Evolutionary conservation across 805 yeast species (phyloP).

Genomic region (Wickerhamiella brachini): DNA sequence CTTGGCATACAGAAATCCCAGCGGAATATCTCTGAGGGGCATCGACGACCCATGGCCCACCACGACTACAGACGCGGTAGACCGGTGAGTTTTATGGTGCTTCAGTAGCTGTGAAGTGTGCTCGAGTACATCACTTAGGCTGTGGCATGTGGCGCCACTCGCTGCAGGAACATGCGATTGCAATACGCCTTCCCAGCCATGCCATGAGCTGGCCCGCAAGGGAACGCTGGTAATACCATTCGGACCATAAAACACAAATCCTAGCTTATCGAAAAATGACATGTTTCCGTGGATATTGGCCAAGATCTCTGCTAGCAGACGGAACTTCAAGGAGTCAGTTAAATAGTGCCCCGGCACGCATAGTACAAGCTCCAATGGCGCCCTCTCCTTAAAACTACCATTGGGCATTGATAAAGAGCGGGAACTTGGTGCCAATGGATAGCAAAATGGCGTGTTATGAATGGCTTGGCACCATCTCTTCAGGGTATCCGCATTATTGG

Average conservation of each 20-base stretch:
- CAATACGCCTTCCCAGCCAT: neutral
- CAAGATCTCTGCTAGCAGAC: neutral
- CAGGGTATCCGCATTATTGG: neutral
- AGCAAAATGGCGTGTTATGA: slow-evolving; percentile 1
- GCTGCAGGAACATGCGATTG: neutral
- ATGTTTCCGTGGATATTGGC: neutral
- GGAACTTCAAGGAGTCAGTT: neutral
- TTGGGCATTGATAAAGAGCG: neutral
- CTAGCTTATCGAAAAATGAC: slow-evolving; percentile 4
- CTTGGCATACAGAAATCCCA: neutral
- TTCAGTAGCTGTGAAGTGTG: neutral
- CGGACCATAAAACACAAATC: slow-evolving; percentile 1
- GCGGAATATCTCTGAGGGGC: neutral
- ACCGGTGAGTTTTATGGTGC: neutral
- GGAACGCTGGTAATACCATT: neutral
- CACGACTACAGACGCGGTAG: slow-evolving; percentile 3
- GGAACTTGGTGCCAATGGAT: slow-evolving; percentile 6
- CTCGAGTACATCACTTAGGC: neutral
- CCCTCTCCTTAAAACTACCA: neutral
- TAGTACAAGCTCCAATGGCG: slow-evolving; percentile 2
- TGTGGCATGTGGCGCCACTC: neutral
- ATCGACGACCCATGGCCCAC: neutral
- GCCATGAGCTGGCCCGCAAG: neutral
- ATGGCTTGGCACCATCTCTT: slow-evolving; percentile 7
- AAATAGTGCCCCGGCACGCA: slow-evolving; percentile 1